phyloP scores from a whole-genome alignment of 2,329 filamentous ascomycete genomes.

The Sarocladiaceae sp. region DNA sequence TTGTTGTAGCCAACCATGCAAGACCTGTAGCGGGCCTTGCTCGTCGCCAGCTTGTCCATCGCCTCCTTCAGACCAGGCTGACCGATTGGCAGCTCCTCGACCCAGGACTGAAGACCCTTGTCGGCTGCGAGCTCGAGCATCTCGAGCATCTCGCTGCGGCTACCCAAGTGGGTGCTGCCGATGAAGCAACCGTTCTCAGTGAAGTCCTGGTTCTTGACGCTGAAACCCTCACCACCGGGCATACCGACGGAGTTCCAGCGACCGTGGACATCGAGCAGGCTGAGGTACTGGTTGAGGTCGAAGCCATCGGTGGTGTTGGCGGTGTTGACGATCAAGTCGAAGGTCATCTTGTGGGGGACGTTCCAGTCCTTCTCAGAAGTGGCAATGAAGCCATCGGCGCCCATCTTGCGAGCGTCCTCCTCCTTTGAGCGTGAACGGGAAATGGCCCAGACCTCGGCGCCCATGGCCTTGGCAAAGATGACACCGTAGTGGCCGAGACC shows the following conservation, averaged over 20 bases:
- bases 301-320: constrained; percentile 66
- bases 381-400: constrained; percentile 57
- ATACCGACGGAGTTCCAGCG: constrained; percentile 77
- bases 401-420: constrained; percentile 53
- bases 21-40: constrained; percentile 71
- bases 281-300: constrained; percentile 68
- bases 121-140: constrained; percentile 70
- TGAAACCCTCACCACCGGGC: constrained; percentile 70
- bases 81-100: constrained; percentile 70
- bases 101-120: constrained; percentile 65
- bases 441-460: constrained; percentile 59
- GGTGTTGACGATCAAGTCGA: constrained; percentile 74
- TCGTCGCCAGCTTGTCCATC: constrained; percentile 64
- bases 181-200: constrained; percentile 71
- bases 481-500: constrained; percentile 70
- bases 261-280: constrained; percentile 76
- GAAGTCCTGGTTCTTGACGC: constrained; percentile 70
- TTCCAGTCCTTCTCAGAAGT: constrained; percentile 56
- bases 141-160: constrained; percentile 62
- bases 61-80: constrained; percentile 67
- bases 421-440: constrained; percentile 58
- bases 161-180: constrained; percentile 67
- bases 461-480: constrained; percentile 64
- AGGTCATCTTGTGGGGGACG: constrained; percentile 54
- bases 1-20: constrained; percentile 69